Evolutionary conservation across 2,329 filamentous ascomycete genomes (phyloP), one percentile per base, ranked within the genome.

Genomic region (Raffaelea ambrosiae): DNA sequence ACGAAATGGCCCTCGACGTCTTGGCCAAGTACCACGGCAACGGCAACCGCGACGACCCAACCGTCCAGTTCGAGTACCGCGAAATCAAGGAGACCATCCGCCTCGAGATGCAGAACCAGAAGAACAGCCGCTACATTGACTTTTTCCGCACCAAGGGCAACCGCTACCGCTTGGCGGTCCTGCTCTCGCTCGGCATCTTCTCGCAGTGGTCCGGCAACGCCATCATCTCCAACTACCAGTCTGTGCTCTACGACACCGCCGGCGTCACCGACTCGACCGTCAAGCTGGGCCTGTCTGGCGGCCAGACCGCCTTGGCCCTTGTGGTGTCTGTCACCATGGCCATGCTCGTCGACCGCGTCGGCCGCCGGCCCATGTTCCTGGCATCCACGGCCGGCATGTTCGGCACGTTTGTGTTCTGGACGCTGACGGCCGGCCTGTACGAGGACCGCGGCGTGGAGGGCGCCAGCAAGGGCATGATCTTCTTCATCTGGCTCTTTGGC

Each of bases 151-250:
- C 50, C 16, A 44, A 40, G 26, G 50, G 50, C 36, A 51, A 51
- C 44, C 46, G 50, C 18, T 51, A 51, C 44, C 44, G 50, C 21
- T 44, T 51, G 19, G 29, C 31, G 22, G 26, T 51, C 26, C 46
- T 51, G 16, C 40, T 51, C 14, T 51, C 74, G 2, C 67, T 81
- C 22, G 77, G 76, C 57, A 60, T 81, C 51, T 78, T 80, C 63
- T 78, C 74, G 0, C 76, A 81, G 61, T 80, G 74, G 68, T 75
- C 70, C 33, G 77, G 78, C 47, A 81, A 81, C 59, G 76, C 71
- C 50, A 70, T 81, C 43, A 74, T 81, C 55, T 75, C 69, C 50
- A 79, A 80, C 65, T 81, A 79, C 54, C 68, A 74, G 38, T 72
- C 67, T 49, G 64, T 68, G 49, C 71, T 81, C 43, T 78, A 79